These are phyloP conservation scores for Senna siamea DNA, from an alignment of 306 rosid species.

Conservation along the genomic window DNA sequence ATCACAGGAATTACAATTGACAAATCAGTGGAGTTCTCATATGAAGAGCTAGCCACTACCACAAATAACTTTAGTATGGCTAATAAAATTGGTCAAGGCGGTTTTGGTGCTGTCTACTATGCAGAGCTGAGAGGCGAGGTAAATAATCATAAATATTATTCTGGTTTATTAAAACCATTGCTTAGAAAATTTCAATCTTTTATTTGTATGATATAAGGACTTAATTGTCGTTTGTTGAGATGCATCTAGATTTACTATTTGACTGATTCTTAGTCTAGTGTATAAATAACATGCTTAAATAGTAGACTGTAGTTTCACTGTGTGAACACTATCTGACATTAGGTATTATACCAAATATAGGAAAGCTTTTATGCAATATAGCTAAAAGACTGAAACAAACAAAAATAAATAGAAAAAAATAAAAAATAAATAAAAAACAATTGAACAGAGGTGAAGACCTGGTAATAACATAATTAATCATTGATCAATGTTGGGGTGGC, in stretches of 20 bases:
- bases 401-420: no score
- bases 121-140: slow-evolving; percentile 99
- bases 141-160: slow-evolving; percentile 43
- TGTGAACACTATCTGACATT: no score
- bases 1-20: slow-evolving; percentile 72
- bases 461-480: neutral
- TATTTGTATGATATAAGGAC: no score
- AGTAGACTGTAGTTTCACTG: no score
- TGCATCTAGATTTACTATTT: slow-evolving; percentile 17
- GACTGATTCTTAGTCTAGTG: slow-evolving; percentile 10
- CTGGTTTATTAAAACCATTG: slow-evolving; percentile 1
- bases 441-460: no score
- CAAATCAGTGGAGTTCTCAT: slow-evolving; percentile 89
- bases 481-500: slow-evolving; percentile 2
- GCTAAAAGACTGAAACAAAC: no score
- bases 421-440: no score
- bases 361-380: no score
- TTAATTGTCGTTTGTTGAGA: neutral
- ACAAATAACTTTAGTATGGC: slow-evolving; percentile 78
- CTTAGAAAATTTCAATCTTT: neutral
- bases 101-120: slow-evolving; percentile 92
- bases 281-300: neutral
- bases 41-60: slow-evolving; percentile 82
- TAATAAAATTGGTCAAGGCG: slow-evolving; percentile 93
- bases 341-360: no score